A percentile compares a stretch with the other conserved stretches of the same genome.
These are phyloP conservation scores for Tirmania nivea DNA, from an alignment of 495 filamentous ascomycete genomes.

Conservation along the genomic window DNA sequence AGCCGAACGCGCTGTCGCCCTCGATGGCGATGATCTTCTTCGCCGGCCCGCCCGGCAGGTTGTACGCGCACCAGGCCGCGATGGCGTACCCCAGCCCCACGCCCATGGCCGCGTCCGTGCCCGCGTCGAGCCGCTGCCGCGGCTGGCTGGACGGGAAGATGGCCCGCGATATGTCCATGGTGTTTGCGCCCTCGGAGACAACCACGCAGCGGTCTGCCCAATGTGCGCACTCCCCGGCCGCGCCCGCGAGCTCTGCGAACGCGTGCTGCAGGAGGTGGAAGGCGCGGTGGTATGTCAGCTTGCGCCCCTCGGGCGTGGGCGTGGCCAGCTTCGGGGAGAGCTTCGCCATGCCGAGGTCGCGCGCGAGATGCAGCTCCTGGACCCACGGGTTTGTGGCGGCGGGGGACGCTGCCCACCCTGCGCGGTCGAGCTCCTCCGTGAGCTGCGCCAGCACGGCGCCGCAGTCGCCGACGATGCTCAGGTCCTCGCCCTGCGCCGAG, in stretches of 20 bases:
- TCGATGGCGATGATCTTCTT: slow-evolving; percentile 43
- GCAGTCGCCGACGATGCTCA: slow-evolving; percentile 22
- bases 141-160: slow-evolving; percentile 37
- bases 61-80: slow-evolving; percentile 40
- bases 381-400: background rate
- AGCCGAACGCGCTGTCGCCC: slow-evolving; percentile 42
- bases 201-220: slow-evolving; percentile 34
- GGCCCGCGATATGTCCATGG: slow-evolving; percentile 44
- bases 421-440: background rate
- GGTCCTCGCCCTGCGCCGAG: slow-evolving; percentile 33
- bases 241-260: slow-evolving; percentile 13
- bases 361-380: slow-evolving; percentile 9
- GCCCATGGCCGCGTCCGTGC: slow-evolving; percentile 49
- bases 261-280: slow-evolving; percentile 34
- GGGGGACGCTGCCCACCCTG: background rate
- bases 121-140: slow-evolving; percentile 39
- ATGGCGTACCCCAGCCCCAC: slow-evolving; percentile 43
- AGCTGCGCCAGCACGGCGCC: slow-evolving; percentile 22
- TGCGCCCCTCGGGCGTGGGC: slow-evolving; percentile 21
- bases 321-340: slow-evolving; percentile 20
- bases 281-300: slow-evolving; percentile 33
- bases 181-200: slow-evolving; percentile 44
- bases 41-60: slow-evolving; percentile 8
- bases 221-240: slow-evolving; percentile 10
- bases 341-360: slow-evolving; percentile 25